These are phyloP conservation scores for Cercospora sojina DNA, from an alignment of 2,329 filamentous ascomycete genomes.

Conservation along the genomic window DNA sequence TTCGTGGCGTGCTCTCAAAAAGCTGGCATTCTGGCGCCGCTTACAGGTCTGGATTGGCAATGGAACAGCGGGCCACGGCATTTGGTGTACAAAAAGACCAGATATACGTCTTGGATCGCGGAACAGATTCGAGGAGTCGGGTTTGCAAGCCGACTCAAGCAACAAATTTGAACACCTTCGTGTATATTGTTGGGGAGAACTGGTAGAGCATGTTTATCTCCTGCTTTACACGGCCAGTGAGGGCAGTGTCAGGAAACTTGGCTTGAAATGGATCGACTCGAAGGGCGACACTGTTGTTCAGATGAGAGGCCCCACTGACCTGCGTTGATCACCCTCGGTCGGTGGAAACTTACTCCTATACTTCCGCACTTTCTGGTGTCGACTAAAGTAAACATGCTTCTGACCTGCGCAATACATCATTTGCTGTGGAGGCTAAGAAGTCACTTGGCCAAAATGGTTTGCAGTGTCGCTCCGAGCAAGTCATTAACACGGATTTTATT, in stretches of 20 bases:
- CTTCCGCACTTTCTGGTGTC: neutral
- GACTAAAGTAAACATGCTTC: neutral
- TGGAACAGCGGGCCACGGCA: slow-evolving; percentile 65
- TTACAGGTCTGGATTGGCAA: slow-evolving; percentile 60
- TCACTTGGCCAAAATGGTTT: neutral
- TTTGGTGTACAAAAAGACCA: slow-evolving; percentile 52
- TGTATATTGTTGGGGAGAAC: slow-evolving; percentile 75
- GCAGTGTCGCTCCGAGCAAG: neutral
- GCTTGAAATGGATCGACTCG: slow-evolving; percentile 66
- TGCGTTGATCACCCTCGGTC: neutral
- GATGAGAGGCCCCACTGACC: slow-evolving; percentile 40
- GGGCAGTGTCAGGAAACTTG: slow-evolving; percentile 58
- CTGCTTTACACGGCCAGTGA: slow-evolving; percentile 71
- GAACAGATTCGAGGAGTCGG: neutral
- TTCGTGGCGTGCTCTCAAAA: slow-evolving; percentile 53
- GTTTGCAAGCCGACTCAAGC: neutral
- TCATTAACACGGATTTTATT: neutral
- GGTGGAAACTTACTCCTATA: neutral
- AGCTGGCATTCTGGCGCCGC: slow-evolving; percentile 60
- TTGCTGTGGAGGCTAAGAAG: neutral
- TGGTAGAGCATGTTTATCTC: slow-evolving; percentile 71
- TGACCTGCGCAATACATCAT: neutral
- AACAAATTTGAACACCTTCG: slow-evolving; percentile 48
- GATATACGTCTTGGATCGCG: slow-evolving; percentile 16
- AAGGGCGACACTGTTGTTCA: slow-evolving; percentile 57